A percentile compares a stretch with the other conserved stretches of the same genome.
phyloP scores from a whole-genome alignment of 345 rosid species.

The Citrus reticulata region DNA sequence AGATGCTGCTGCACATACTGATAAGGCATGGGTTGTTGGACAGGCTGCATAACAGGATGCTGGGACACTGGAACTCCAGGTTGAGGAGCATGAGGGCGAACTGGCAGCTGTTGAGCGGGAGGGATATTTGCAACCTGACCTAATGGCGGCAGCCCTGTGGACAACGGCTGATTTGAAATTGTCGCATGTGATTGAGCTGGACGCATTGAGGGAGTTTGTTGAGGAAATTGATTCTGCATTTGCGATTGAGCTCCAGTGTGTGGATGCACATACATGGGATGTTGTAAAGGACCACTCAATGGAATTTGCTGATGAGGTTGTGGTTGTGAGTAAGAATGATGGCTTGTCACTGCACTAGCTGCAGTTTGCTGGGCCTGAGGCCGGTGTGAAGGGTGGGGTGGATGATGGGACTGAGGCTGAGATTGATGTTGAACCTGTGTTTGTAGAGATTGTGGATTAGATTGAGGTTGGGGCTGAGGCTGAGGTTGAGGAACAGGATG shows the following conservation, averaged over 20 bases:
- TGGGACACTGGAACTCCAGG: conserved; percentile 39
- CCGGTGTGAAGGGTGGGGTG: conserved; percentile 33
- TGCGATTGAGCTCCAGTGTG: conserved; percentile 40
- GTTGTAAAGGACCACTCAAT: conserved; percentile 36
- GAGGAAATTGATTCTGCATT: conserved; percentile 44
- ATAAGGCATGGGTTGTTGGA: conserved; percentile 38
- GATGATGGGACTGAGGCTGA: conserved; percentile 25
- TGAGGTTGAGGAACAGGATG: conserved; percentile 28
- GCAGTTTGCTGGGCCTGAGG: conserved; percentile 33
- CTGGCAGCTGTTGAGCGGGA: conserved; percentile 35
- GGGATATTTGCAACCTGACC: conserved; percentile 25
- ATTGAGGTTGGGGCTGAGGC: neutral
- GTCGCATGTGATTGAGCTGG: conserved; percentile 39
- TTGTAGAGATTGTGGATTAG: conserved; percentile 20
- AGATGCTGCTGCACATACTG: conserved; percentile 45
- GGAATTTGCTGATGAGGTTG: conserved; percentile 42
- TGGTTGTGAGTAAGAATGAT: conserved; percentile 48
- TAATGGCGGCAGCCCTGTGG: conserved; percentile 35
- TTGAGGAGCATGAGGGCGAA: conserved; percentile 34
- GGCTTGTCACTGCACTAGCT: conserved; percentile 44
- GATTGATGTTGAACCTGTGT: conserved; percentile 19
- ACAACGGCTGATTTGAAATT: conserved; percentile 38
- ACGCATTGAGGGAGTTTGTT: conserved; percentile 36
- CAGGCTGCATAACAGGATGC: conserved; percentile 35
- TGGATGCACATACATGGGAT: conserved; percentile 25